Evolutionary conservation across 1,139 yeast genomes (phyloP).

Genomic region (Scheffersomyces titani): DNA sequence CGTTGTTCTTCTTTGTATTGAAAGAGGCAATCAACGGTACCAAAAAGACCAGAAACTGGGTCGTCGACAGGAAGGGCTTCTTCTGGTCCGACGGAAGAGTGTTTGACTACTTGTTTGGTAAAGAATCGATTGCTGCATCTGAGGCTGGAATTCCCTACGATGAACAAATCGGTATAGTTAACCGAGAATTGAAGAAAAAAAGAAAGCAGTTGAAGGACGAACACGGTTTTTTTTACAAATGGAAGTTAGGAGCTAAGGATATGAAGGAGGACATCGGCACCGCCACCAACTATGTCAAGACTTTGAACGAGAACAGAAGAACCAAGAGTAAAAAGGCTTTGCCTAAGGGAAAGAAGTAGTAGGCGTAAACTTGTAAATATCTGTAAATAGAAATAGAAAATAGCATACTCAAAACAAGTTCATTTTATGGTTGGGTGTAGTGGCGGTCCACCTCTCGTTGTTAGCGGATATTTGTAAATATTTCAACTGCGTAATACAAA

Average conservation of each 20-base stretch:
- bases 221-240: conserved; percentile 44
- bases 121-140: conserved; percentile 72
- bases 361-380: background rate
- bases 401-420: background rate
- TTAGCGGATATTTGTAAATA: no score
- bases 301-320: background rate
- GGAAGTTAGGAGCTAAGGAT: conserved; percentile 40
- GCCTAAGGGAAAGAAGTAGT: background rate
- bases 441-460: no score
- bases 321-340: background rate
- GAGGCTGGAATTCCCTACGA: conserved; percentile 77
- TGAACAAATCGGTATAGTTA: conserved; percentile 45
- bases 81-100: conserved; percentile 93
- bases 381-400: background rate
- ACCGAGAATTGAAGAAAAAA: conserved; percentile 41
- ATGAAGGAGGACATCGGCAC: conserved; percentile 30
- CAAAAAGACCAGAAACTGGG: conserved; percentile 58
- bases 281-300: conserved; percentile 19
- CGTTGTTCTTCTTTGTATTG: conserved; percentile 72
- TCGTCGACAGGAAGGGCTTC: conserved; percentile 76
- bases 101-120: conserved; percentile 76
- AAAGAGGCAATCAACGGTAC: conserved; percentile 50
- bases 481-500: no score
- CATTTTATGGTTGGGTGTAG: no score
- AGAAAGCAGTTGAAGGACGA: conserved; percentile 37